These are phyloP conservation scores for Penicillium sp. DNA, from an alignment of 2,329 filamentous ascomycete genomes.

Conservation along the genomic window DNA sequence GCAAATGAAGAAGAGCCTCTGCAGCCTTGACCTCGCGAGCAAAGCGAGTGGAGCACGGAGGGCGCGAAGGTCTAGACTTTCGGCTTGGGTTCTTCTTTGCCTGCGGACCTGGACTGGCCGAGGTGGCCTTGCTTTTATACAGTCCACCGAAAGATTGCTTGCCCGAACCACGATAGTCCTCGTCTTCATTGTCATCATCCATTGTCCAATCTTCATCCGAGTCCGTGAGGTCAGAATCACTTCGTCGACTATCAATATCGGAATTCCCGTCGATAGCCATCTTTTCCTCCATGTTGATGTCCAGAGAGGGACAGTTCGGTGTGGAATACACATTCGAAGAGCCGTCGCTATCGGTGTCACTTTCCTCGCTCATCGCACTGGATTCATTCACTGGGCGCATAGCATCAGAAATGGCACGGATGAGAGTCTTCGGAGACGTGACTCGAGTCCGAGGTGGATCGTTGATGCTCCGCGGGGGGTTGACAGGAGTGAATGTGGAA, in stretches of 20 bases:
- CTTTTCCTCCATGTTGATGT: slow-evolving; percentile 6
- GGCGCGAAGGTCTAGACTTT: slow-evolving; percentile 3
- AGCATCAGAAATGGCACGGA: slow-evolving; percentile 19
- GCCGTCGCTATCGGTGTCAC: slow-evolving; percentile 15
- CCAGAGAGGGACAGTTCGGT: slow-evolving; percentile 12
- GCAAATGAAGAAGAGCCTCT: slow-evolving; percentile 38
- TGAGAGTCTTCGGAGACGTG: slow-evolving; percentile 26
- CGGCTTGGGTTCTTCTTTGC: slow-evolving; percentile 11
- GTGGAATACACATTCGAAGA: slow-evolving; percentile 14
- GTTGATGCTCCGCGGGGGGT: slow-evolving; percentile 36
- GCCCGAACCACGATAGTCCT: slow-evolving; percentile 17
- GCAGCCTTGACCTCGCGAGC: slow-evolving; percentile 39
- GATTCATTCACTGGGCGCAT: background rate
- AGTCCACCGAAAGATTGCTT: background rate
- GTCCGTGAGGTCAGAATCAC: slow-evolving; percentile 6
- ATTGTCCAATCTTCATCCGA: slow-evolving; percentile 14
- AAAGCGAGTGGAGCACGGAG: slow-evolving; percentile 18
- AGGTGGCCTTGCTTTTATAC: background rate
- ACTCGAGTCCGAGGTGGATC: slow-evolving; percentile 7
- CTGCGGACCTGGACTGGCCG: background rate
- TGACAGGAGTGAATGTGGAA: slow-evolving; percentile 45
- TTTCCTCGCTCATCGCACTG: slow-evolving; percentile 12
- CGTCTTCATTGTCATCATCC: slow-evolving; percentile 23
- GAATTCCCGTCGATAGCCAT: background rate
- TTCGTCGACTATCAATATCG: background rate